Percentiles rank a stretch among this genome's conserved stretches.
These are phyloP conservation scores for Chalciporus chontae DNA, from an alignment of 768 basidiomycete genomes.

Conservation along the genomic window DNA sequence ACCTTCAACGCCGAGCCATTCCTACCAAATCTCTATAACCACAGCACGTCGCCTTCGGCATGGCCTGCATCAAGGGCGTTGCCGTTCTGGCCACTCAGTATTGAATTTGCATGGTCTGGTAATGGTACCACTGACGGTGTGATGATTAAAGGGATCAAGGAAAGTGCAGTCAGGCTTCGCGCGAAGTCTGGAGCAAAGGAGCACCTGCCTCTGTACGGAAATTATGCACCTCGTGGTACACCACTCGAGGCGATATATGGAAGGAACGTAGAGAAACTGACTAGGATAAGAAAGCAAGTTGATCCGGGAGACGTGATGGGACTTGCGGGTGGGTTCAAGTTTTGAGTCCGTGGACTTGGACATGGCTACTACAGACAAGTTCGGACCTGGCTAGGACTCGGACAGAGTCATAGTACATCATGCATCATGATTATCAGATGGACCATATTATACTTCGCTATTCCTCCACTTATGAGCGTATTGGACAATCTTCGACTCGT, in stretches of 20 bases:
- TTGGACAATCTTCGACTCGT: not conserved
- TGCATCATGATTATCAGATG: not conserved
- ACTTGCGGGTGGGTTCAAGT: conserved; percentile 64
- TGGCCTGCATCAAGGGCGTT: conserved; percentile 43
- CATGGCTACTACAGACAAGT: not conserved
- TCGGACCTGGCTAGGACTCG: not conserved
- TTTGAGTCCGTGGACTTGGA: conserved; percentile 26
- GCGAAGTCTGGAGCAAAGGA: conserved; percentile 41
- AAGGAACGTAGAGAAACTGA: conserved; percentile 39
- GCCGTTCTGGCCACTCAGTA: conserved; percentile 44
- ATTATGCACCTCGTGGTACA: conserved; percentile 56
- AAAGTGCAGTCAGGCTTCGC: conserved; percentile 39
- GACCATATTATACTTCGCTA: not conserved
- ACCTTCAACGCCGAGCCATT: conserved; percentile 52
- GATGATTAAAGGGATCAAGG: conserved; percentile 38
- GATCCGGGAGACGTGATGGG: conserved; percentile 64
- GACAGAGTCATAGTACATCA: too few relatives aligned
- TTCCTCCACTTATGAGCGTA: not conserved
- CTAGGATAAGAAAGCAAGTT: conserved; percentile 38
- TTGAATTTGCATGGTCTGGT: conserved; percentile 43
- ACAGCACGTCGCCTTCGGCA: conserved; percentile 38
- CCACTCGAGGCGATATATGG: conserved; percentile 51
- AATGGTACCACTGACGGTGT: conserved; percentile 35
- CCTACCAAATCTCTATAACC: conserved; percentile 38
- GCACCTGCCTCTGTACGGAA: conserved; percentile 48